Base-by-base conservation (phyloP, 441 rosid genomes). In the Corymbia calophylla region DNA sequence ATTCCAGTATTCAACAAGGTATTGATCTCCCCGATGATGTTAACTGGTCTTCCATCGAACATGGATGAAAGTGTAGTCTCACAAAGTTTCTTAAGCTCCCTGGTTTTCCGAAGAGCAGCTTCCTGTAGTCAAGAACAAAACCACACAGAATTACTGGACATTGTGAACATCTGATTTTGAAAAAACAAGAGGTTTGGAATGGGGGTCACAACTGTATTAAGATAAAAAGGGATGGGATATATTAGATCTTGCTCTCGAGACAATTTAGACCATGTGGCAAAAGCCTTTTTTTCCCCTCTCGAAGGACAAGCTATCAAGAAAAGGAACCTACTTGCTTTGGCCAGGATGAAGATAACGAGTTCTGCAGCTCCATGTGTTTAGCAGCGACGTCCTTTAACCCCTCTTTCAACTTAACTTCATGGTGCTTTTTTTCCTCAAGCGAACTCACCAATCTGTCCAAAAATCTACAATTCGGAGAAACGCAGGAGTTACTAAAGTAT, bases 1-100 rank as follows among this genome's bases (percentile, higher is more conserved):
- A 95, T 44, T 55, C 97, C 95, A 53, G 96, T 92, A 91, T 91
- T 96, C 95, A 98, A 89, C 88, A 98, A 88, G 56, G 99, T 92
- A 90, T 96, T 98, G 92, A 98, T 97, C 94, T 97, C 99, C 88
- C 99, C 99, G 47, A 98, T 97, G 91, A 98, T 95, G 91, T 97
- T 94, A 82, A 97, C 99, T 29, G 99, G 99, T 90, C 99, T 95
- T 92, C 99, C 99, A 51, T 98, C 97, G 88, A 97, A 98, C 92
- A 97, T 93, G 89, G 99, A 93, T 32, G 99, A 96, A 84, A 97
- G 97, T 51, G 95, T 94, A 54, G 93, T 95, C 94, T 96, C 99
- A 35, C 99, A 95, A 32, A 96, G 93, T 91, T 94, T 95, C 95
- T 98, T 98, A 91, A 97, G 95, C 93, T 95, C 97, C 93, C 97